Evolutionary conservation across 164 flowering plant genomes (phyloP), one percentile per base, ranked within the genome.

Genomic region (Santalum album): DNA sequence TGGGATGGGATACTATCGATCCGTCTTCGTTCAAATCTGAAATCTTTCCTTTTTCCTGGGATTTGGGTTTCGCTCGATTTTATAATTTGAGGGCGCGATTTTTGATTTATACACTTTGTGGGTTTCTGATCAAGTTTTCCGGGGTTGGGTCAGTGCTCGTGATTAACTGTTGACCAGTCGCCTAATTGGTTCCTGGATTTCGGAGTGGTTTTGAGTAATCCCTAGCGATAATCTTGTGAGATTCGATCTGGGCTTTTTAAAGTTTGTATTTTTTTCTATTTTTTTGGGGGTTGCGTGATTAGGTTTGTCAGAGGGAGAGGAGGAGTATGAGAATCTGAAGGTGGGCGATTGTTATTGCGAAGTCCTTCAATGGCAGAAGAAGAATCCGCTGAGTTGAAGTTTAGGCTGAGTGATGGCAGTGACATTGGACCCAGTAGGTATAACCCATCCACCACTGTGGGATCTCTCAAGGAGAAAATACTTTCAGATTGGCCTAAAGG

Each of bases 401-500:
- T 87, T 64, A 72, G 89, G 76, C 78, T 87, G 12, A 61, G 56
- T 23, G 89, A 87, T 73, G 89, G 91, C 20, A 69, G 74, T 16
- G 89, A 84, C 59, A 79, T 84, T 29, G 91, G 96, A 18, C 96
- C 96, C 20, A 67, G 40, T 72, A 75, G 69, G 64, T 87, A 75
- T 54, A 60, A 54, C 60, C 69, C 81, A 49, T 40, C 74, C 19
- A 63, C 79, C 22, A 78, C 82, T 15, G 78, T 84, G n/a, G 75
- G 64, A 23, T 59, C 78, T 54, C 77, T 84, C 32, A 87, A 87
- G 59, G 87, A 82, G 58, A 73, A 64, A 60, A 77, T 84, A 53
- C 24, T 87, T 52, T 52, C 81, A 6, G 75, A 69, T 53, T 87
- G 96, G 96, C 85, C 96, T 15, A 75, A 78, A 77, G 95, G 95